Evolutionary conservation across 352 stramenopile genomes (phyloP).

Genomic region (Pythium rishiriense): DNA sequence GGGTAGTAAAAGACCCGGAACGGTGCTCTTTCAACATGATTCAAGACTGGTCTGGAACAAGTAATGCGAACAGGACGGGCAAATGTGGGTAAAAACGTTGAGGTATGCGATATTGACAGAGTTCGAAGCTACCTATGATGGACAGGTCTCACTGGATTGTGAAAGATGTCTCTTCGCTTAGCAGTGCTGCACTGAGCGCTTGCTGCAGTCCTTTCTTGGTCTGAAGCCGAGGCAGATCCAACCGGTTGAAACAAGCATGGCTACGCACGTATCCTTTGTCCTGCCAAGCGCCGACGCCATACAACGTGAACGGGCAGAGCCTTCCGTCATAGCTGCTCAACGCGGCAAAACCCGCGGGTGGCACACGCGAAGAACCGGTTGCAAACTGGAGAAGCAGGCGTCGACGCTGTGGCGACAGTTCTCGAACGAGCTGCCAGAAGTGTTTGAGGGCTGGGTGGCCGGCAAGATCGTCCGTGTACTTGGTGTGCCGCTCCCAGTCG

Average conservation of each 20-base stretch:
- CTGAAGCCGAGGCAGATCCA: conserved; percentile 83
- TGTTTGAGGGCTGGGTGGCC: conserved; percentile 29
- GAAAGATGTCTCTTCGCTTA: conserved; percentile 20
- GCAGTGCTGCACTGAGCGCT: conserved; percentile 15
- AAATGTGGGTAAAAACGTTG: too few species aligned
- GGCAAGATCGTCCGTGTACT: conserved; percentile 33
- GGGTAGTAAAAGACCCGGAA: not conserved
- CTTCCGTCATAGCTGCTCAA: conserved; percentile 56
- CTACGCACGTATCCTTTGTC: conserved; percentile 48
- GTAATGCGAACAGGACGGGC: too few species aligned
- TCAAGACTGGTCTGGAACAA: too few species aligned
- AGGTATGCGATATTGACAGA: not conserved
- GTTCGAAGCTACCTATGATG: too few species aligned
- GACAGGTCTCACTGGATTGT: conserved; percentile 10
- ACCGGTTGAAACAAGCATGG: conserved; percentile 50
- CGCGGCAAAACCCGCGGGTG: conserved; percentile 43
- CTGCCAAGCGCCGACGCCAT: conserved; percentile 30
- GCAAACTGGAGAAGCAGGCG: conserved; percentile 53
- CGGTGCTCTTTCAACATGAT: not conserved
- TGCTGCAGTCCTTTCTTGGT: conserved; percentile 18
- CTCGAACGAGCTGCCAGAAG: conserved; percentile 75
- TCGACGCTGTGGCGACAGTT: conserved; percentile 48
- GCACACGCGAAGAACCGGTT: conserved; percentile 57
- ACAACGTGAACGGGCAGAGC: conserved; percentile 51
- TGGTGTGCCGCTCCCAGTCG: conserved; percentile 11